Base-by-base conservation (phyloP, 148 eudicot genomes). In the Vaccinium macrocarpon region DNA sequence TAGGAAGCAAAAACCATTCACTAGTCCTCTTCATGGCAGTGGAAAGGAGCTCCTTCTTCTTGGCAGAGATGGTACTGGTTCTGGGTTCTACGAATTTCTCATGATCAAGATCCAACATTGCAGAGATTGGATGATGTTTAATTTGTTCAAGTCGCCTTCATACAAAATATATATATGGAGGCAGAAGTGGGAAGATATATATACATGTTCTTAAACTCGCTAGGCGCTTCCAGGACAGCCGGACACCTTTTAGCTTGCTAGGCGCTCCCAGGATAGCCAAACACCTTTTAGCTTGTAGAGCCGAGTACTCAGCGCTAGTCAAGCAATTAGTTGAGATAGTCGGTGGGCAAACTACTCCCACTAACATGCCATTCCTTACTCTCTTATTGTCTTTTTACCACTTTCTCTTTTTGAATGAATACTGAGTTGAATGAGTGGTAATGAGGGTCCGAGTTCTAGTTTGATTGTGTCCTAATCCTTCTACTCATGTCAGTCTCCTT, bases 21-120 rank as follows among this genome's bases (percentile, higher is more conserved):
- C 89, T 89, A 29, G 96, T 95, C 85, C 99, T 90, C 90, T 90
- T 89, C 99, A 97, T 97, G 87, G 95, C 92, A 90, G 92, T 84
- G 49, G 98, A 91, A 79, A 92, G 92, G 68, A 89, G 84, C 51
- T 90, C 93, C 84, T 94, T 91, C 77, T 90, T 92, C 91, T 91
- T 92, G 77, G 89, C 83, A 42, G 90, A 86, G 90, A 92, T 91
- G 86, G 87, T 80, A 81, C 48, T 61, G 64, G 85, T 15, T 27
- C 59, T 59, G 59, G 89, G 78, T 75, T 78, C 61, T 82, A 83
- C 89, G 87, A 82, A 71, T 73, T 55, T 85, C 82, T 87, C 85
- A 81, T 61, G 85, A 86, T 90, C 88, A 85, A 89, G 86, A 85
- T 88, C 94, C 89, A 85, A 81, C 93, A 90, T 90, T 81, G 87